Base-by-base conservation (phyloP, 164 flowering plant species). In the Magnolia kwangsiensis region DNA sequence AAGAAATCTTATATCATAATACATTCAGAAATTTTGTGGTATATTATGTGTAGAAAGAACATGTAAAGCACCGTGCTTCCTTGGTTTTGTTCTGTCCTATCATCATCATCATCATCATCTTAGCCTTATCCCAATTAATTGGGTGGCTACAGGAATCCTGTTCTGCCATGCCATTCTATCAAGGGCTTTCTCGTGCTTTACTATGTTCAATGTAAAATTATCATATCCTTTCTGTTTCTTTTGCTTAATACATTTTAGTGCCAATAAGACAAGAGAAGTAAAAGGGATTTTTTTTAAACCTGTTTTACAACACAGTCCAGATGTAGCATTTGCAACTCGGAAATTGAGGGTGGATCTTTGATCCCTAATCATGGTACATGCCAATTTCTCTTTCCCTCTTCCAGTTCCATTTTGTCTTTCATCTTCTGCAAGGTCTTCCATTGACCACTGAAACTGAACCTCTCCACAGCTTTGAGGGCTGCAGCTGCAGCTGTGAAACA, bases 401-500 rank as follows among this genome's bases (percentile, higher is more conserved):
- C 23, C 55, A 49, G 20, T 72, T 63, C 23, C 59, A 16, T 50
- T 61, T 3, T 11, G 23, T 63, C 27, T 75, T 5, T 61, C 18
- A 50, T 51, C 27, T 61, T 27, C 45, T 20, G 3, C 16, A 24
- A 29, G 27, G n/a, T 64, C 3, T 69, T 73, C 31, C 11, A 3
- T 81, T 31, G 14, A 51, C 31, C 50, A 23, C 76, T 77, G 67
- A 76, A 70, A 71, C 55, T 79, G 64, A 78, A 75, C 72, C 50
- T 73, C 24, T 80, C 50, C 51, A 59, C 88, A 95, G 98, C 97
- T 78, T 82, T 95, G 71, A 90, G 98, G 89, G 97, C 97, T 76
- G 98, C 98, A 1, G 97, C 98, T 75, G 85, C 89, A 27, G 95
- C 97, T 66, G 91, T 95, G 67, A 95, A 88, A 87, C 88, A 88